These are phyloP conservation scores for Solanum chacoense DNA, from an alignment of 305 asterid species.

Conservation along the genomic window DNA sequence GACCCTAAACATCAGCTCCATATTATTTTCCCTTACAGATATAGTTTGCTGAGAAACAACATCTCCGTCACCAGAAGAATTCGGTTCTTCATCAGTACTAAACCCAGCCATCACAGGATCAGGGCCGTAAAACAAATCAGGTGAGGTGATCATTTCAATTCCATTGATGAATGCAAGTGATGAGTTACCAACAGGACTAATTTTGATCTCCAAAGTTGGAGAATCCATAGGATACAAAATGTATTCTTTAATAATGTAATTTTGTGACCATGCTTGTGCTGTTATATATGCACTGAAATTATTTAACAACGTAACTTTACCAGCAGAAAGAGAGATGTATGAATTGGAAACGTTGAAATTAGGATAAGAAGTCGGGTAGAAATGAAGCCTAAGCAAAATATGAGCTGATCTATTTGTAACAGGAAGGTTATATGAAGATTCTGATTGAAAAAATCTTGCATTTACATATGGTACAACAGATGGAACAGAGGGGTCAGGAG, in stretches of 20 bases:
- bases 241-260: constrained; percentile 70
- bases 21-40: constrained; percentile 23
- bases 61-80: background rate
- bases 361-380: constrained; percentile 72
- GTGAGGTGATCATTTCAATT: constrained; percentile 53
- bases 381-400: constrained; percentile 60
- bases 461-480: constrained; percentile 61
- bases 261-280: constrained; percentile 74
- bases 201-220: constrained; percentile 33
- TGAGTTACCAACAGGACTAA: constrained; percentile 39
- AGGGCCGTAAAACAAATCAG: constrained; percentile 33
- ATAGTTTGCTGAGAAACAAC: constrained; percentile 18
- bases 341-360: constrained; percentile 49
- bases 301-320: constrained; percentile 35
- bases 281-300: constrained; percentile 67
- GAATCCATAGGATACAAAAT: constrained; percentile 30
- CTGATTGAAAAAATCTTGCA: constrained; percentile 59
- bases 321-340: constrained; percentile 43
- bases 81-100: background rate
- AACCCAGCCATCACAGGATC: constrained; percentile 25
- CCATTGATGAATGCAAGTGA: constrained; percentile 78
- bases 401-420: constrained; percentile 31
- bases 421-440: constrained; percentile 45
- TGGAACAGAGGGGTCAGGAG: constrained; percentile 57
- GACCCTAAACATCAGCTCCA: constrained; percentile 60